These are phyloP conservation scores for Colletotrichum musicola DNA, from an alignment of 2,329 filamentous ascomycete species.

Conservation along the genomic window DNA sequence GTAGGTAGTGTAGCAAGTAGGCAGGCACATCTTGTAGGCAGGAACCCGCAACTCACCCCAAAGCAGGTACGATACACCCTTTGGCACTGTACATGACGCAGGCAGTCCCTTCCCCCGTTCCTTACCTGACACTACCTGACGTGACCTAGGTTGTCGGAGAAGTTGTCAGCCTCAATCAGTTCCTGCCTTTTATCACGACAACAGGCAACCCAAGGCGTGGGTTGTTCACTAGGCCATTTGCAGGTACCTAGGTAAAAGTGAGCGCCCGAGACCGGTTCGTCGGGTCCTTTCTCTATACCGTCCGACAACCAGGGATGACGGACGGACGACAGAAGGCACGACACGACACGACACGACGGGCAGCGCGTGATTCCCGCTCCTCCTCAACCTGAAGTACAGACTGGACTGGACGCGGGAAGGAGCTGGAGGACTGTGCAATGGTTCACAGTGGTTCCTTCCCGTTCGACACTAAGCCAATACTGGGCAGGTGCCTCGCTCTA, in stretches of 20 bases:
- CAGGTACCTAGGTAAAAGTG: no score
- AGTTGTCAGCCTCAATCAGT: no score
- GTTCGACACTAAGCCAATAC: constrained; percentile 19
- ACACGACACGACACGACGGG: not conserved
- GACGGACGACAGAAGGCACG: not conserved
- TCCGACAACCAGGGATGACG: not conserved
- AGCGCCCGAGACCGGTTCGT: not conserved
- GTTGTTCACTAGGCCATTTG: no score
- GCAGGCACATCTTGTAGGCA: no score
- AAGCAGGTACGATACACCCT: no score
- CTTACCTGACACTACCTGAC: no score
- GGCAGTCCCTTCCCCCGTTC: no score
- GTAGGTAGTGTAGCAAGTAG: not conserved
- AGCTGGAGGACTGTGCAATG: not conserved
- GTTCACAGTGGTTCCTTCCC: constrained; percentile 6
- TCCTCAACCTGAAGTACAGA: not conserved
- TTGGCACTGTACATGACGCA: no score
- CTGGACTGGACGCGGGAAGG: not conserved
- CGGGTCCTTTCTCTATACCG: constrained; percentile 1
- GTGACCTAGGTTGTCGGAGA: no score
- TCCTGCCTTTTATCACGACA: no score
- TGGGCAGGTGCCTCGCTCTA: not conserved
- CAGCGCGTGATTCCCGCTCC: constrained; percentile 1
- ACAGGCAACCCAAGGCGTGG: no score
- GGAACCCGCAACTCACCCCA: no score